Evolutionary conservation across 2,329 filamentous ascomycete species (phyloP).

Genomic region (Pezicula rhizophila): DNA sequence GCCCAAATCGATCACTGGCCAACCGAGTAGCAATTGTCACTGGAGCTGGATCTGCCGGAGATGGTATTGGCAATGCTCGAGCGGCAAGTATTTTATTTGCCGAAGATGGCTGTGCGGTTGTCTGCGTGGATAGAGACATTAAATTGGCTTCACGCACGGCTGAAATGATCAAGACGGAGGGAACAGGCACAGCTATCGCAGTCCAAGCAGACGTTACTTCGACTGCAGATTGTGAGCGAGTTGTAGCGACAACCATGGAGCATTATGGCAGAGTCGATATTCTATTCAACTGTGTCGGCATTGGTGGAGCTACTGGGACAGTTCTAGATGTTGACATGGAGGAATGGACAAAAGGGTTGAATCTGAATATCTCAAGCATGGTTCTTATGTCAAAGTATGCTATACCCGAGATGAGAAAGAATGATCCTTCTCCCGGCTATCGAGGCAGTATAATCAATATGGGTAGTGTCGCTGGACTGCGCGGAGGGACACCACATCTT

Average conservation of each 20-base stretch:
- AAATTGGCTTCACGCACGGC: slow-evolving; percentile 46
- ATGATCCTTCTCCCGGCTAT: slow-evolving; percentile 25
- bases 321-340: slow-evolving; percentile 55
- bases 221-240: slow-evolving; percentile 40
- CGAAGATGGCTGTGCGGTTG: slow-evolving; percentile 48
- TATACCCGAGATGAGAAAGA: slow-evolving; percentile 53
- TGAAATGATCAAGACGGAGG: slow-evolving; percentile 40
- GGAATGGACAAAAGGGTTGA: slow-evolving; percentile 49
- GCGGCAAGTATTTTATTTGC: slow-evolving; percentile 53
- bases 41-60: slow-evolving; percentile 48
- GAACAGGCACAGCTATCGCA: slow-evolving; percentile 36
- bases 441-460: slow-evolving; percentile 32
- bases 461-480: slow-evolving; percentile 28
- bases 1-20: slow-evolving; percentile 33
- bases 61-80: slow-evolving; percentile 55
- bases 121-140: slow-evolving; percentile 49
- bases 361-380: slow-evolving; percentile 61
- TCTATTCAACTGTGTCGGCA: slow-evolving; percentile 55
- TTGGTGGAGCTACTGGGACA: slow-evolving; percentile 52
- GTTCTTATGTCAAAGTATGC: slow-evolving; percentile 56
- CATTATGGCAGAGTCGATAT: slow-evolving; percentile 54
- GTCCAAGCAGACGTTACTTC: slow-evolving; percentile 47
- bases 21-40: slow-evolving; percentile 49
- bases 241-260: slow-evolving; percentile 34
- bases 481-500: slow-evolving; percentile 37